Percentiles rank a stretch among this genome's conserved stretches.
phyloP scores from a whole-genome alignment of 2,329 filamentous ascomycete genomes.

The Cladosporium sp. region DNA sequence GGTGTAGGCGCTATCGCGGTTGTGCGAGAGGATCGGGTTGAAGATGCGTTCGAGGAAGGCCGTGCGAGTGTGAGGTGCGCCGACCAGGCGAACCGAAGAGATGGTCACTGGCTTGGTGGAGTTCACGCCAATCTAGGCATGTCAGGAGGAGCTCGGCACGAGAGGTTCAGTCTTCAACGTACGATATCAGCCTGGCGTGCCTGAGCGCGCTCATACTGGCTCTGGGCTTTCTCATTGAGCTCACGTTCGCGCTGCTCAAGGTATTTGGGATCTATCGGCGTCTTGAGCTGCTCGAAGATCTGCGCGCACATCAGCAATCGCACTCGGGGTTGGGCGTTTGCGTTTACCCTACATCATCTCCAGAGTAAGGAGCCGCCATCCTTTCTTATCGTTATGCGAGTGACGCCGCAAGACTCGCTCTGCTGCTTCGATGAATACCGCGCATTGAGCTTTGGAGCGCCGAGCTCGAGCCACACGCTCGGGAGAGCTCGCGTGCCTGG shows the following conservation, averaged over 20 bases:
- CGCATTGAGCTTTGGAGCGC: not conserved
- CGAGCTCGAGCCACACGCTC: constrained; percentile 7
- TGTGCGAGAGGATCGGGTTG: constrained; percentile 67
- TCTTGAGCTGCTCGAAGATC: constrained; percentile 58
- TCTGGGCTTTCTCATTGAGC: constrained; percentile 54
- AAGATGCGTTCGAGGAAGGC: constrained; percentile 80
- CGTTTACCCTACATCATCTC: constrained; percentile 10
- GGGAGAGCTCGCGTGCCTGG: constrained; percentile 8
- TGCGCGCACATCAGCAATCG: constrained; percentile 25
- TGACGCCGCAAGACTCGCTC: not conserved
- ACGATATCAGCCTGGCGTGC: constrained; percentile 63
- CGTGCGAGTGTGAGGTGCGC: constrained; percentile 76
- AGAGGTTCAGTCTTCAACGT: constrained; percentile 21
- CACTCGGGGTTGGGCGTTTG: not conserved
- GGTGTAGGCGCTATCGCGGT: constrained; percentile 58
- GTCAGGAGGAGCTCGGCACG: not conserved
- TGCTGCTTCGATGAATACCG: not conserved
- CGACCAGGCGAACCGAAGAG: constrained; percentile 77
- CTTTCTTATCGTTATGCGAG: not conserved
- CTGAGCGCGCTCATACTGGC: constrained; percentile 60
- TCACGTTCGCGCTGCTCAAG: constrained; percentile 57
- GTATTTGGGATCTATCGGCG: constrained; percentile 55
- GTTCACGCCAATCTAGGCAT: constrained; percentile 67
- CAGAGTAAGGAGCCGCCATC: constrained; percentile 1
- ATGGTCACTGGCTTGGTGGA: constrained; percentile 83